Base-by-base conservation (phyloP, 768 basidiomycete genomes). In the Mycena floridula region DNA sequence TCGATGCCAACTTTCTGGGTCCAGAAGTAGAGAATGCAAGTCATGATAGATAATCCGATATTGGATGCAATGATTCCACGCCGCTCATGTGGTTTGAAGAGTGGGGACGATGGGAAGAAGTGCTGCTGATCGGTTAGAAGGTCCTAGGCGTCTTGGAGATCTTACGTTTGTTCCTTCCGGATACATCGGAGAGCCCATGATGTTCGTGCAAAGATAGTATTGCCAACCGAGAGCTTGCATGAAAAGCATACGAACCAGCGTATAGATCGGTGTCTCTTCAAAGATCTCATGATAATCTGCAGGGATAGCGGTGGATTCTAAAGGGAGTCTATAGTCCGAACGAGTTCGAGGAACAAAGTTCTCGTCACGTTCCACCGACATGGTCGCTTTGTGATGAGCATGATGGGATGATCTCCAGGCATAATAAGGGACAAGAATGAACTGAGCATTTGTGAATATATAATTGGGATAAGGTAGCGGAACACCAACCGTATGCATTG, bases 301-400 rank as follows among this genome's bases (percentile, higher is more conserved):
- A 25, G 56, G 61, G 2, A 63, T 67, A 2, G 69, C 69, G 21
- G 52, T 55, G 38, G 58, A 58, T 50, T 67, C 61, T 4, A 62
- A 53, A 0, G 75, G 73, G 5, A 76, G 58, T 24, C 62, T 61
- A 47, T 59, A 71, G 46, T 68, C 62, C 43, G 62, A 61, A 30
- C 65, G 65, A 41, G 63, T 62, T 44, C 71, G 67, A 37, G 81
- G 82, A 5, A 85, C 76, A 46, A 79, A 83, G 51, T 86, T 87
- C 59, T 89, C 84, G 54, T 91, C 87, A 15, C 80, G 67, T 54
- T 83, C 83, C 63, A 87, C 83, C 0, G 84, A 85, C 35, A 76
- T 76, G 45, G 84, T 82, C 51, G 81, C 81, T 67, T 71, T 72
- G 69, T 81, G 84, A 61, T 89, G 86, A 13, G 80, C 68, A 51